Evolutionary conservation across 805 yeast genomes (phyloP).

Genomic region (Barnettozyma populi): DNA sequence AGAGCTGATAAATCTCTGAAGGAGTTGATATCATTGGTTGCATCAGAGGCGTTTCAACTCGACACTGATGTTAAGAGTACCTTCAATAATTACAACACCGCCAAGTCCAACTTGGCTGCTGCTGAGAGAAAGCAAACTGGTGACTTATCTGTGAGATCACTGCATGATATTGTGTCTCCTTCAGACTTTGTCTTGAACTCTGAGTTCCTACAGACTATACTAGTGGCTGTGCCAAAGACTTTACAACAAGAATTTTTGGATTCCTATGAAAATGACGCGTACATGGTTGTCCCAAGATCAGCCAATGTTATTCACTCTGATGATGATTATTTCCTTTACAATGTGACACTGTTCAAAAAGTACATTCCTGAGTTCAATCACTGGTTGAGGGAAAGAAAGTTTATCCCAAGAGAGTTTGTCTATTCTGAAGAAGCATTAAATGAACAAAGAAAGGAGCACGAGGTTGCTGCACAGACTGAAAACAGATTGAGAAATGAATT

Average conservation of each 20-base stretch:
- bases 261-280: conserved; percentile 68
- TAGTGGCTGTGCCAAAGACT: conserved; percentile 80
- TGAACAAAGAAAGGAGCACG: conserved; percentile 72
- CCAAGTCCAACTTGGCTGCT: conserved; percentile 77
- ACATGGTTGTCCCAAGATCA: conserved; percentile 88
- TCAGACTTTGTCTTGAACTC: conserved; percentile 80
- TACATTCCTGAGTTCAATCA: conserved; percentile 61
- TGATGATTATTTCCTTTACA: conserved; percentile 64
- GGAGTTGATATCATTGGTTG: conserved; percentile 62
- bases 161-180: conserved; percentile 82
- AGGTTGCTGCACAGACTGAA: conserved; percentile 70
- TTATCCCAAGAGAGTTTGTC: conserved; percentile 88
- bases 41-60: conserved; percentile 73
- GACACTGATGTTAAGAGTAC: conserved; percentile 81
- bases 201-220: conserved; percentile 80
- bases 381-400: conserved; percentile 77
- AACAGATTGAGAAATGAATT: conserved; percentile 68
- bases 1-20: conserved; percentile 79
- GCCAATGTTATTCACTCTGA: conserved; percentile 70
- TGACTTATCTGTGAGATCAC: conserved; percentile 82
- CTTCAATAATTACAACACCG: conserved; percentile 70
- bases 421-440: conserved; percentile 75
- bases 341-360: conserved; percentile 83
- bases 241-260: conserved; percentile 54
- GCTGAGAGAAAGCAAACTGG: conserved; percentile 94